A percentile compares a stretch with the other conserved stretches of the same genome.
Conservation (phyloP, 2,329 filamentous ascomycete genomes). For the Botrytis cinerea region DNA sequence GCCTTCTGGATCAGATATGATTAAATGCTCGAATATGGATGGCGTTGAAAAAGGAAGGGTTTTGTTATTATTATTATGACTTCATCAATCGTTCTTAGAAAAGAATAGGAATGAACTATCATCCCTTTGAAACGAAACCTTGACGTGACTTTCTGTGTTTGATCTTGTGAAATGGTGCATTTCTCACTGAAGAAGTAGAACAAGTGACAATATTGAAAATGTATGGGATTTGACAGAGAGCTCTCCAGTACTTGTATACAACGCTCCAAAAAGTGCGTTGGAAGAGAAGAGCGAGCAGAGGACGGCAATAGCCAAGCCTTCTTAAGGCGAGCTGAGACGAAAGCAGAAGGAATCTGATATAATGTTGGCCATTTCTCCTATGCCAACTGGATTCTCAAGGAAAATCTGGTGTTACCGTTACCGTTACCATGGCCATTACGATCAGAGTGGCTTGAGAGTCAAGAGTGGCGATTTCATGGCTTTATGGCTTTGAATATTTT, state of each 20-base stretch:
- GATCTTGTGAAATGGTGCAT: background rate
- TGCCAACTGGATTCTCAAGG: background rate
- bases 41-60: constrained; percentile 2
- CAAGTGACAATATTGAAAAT: background rate
- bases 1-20: constrained; percentile 7
- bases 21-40: background rate
- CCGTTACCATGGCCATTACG: background rate
- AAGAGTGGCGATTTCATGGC: background rate
- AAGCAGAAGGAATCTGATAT: background rate
- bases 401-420: constrained; percentile 4
- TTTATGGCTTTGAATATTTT: background rate
- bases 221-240: background rate
- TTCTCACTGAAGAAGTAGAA: background rate
- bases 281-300: background rate
- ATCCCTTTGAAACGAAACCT: no score
- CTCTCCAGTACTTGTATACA: background rate
- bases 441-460: background rate
- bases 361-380: background rate
- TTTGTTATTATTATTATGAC: background rate
- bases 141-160: background rate
- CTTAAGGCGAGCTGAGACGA: background rate
- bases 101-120: background rate
- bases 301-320: background rate
- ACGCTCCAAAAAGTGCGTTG: background rate
- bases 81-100: background rate